Conservation (phyloP, 768 basidiomycete genomes). For the Leccinum subgranulosum region DNA sequence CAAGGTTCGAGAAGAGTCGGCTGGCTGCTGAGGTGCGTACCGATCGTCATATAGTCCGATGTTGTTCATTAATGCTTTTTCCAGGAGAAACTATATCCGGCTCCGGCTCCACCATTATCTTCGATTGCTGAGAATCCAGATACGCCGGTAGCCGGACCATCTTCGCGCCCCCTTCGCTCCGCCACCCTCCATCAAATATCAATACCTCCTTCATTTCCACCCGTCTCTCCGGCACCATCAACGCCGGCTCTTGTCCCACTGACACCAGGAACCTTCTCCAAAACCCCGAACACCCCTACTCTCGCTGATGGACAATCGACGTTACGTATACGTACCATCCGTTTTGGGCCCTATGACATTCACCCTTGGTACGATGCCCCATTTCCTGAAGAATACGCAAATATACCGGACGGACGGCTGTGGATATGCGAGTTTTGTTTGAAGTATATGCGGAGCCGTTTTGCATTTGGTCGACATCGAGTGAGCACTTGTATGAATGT, state of each 20-base stretch:
- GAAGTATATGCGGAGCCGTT: slow-evolving; percentile 96
- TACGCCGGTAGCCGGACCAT: slow-evolving; percentile 49
- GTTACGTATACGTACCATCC: slow-evolving; percentile 80
- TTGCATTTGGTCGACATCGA: slow-evolving; percentile 80
- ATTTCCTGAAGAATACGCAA: slow-evolving; percentile 95
- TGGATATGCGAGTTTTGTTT: slow-evolving; percentile 99
- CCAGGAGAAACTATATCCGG: slow-evolving; percentile 51
- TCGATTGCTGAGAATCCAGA: slow-evolving; percentile 33
- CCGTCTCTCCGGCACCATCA: slow-evolving; percentile 36
- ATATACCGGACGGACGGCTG: slow-evolving; percentile 84
- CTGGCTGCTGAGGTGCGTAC: slow-evolving; percentile 67
- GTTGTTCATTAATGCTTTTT: slow-evolving; percentile 7
- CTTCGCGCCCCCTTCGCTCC: slow-evolving; percentile 63
- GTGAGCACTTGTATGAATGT: slow-evolving; percentile 43
- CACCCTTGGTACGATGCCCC: slow-evolving; percentile 99
- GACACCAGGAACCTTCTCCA: slow-evolving; percentile 35
- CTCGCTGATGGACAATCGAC: slow-evolving; percentile 23
- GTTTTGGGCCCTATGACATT: slow-evolving; percentile 90
- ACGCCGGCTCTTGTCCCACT: slow-evolving; percentile 32
- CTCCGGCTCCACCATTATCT: slow-evolving; percentile 35
- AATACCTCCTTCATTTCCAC: slow-evolving; percentile 28
- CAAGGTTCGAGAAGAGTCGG: slow-evolving; percentile 70
- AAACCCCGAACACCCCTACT: slow-evolving; percentile 29
- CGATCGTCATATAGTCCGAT: background rate
- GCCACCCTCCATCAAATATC: slow-evolving; percentile 40